Conservation (phyloP, 2,329 filamentous ascomycete genomes). For the Trichoderma lentiforme region DNA sequence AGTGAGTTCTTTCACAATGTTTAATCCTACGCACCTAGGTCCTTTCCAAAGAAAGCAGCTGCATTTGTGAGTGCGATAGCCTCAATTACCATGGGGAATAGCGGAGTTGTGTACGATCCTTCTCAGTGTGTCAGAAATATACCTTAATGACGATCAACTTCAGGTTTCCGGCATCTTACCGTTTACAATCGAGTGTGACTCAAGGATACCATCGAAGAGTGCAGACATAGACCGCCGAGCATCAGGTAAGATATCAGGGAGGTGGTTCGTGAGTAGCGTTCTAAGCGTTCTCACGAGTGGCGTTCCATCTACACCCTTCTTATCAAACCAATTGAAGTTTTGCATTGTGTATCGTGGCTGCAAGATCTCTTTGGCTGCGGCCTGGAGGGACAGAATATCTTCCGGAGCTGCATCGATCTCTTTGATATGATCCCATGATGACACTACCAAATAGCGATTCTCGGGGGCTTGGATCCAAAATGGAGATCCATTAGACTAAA, state of each 20-base stretch:
- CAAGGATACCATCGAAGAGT: neutral
- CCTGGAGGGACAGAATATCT: neutral
- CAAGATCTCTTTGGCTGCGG: neutral
- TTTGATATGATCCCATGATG: conserved; percentile 1
- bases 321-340: conserved; percentile 7
- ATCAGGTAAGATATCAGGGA: conserved; percentile 5
- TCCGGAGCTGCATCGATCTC: conserved; percentile 1
- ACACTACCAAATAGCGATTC: neutral
- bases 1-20: too few species aligned
- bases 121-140: neutral
- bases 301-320: neutral
- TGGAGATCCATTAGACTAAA: neutral
- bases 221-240: neutral
- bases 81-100: neutral
- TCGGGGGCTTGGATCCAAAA: conserved; percentile 3
- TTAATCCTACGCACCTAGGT: neutral
- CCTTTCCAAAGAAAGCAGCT: neutral
- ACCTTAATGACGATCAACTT: neutral
- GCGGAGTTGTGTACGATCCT: neutral
- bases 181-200: neutral
- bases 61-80: neutral
- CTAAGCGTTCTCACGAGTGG: neutral
- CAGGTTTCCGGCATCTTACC: neutral
- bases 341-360: conserved; percentile 6
- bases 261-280: conserved; percentile 1